A percentile compares a stretch with the other conserved stretches of the same genome.
Conservation (phyloP, 192 early-diverging fungal species). For the Powellomyces hirtus region DNA sequence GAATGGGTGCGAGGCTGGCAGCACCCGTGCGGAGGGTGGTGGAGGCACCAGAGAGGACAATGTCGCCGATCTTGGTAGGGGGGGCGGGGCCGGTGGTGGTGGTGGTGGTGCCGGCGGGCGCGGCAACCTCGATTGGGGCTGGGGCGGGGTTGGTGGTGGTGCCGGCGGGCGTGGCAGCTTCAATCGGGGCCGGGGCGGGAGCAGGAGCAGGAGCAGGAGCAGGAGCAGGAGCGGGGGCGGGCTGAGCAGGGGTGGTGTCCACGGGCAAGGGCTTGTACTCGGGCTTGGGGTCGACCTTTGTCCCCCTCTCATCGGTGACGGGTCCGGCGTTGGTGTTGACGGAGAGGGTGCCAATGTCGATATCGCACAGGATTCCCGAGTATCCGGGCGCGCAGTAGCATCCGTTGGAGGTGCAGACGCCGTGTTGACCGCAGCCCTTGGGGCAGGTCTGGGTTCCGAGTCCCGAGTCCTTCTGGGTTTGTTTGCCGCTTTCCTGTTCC, state of each 20-base stretch:
- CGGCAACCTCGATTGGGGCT: background rate
- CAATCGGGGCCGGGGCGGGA: background rate
- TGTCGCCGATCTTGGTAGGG: background rate
- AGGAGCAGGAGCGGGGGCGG: background rate
- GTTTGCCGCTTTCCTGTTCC: background rate
- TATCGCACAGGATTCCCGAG: conserved; percentile 6
- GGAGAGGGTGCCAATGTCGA: background rate
- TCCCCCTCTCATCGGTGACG: background rate
- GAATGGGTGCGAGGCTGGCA: background rate
- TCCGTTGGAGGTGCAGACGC: conserved; percentile 18
- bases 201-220: background rate
- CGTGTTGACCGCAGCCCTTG: conserved; percentile 8
- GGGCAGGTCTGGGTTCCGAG: conserved; percentile 6
- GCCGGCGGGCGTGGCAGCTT: background rate
- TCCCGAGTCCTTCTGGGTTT: background rate
- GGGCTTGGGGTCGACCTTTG: background rate
- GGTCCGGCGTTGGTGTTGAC: background rate
- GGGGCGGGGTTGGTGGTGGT: background rate
- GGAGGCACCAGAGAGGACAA: background rate
- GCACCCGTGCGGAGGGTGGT: background rate
- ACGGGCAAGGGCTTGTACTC: background rate
- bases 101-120: background rate
- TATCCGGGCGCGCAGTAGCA: conserved; percentile 15
- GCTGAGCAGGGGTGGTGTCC: background rate
- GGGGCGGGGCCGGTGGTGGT: background rate